Evolutionary conservation across 1,284 basidiomycete genomes (phyloP).

Genomic region (Uromyces viciae-fabae): DNA sequence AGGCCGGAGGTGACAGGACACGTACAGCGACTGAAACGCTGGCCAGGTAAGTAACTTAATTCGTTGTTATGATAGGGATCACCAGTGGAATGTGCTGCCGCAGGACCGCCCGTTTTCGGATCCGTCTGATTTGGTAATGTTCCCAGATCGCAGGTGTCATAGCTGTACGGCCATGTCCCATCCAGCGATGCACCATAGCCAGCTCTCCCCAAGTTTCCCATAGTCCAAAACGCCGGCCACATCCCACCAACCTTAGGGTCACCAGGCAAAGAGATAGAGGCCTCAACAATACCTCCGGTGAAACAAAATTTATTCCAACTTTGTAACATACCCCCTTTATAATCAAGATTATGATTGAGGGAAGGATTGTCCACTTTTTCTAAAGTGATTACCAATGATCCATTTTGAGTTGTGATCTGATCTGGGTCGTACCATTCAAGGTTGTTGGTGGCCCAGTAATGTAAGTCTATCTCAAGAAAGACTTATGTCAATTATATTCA

Average conservation of each 20-base stretch:
- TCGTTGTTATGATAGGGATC: conserved; percentile 48
- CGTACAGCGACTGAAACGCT: conserved; percentile 57
- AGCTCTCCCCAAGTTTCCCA: conserved; percentile 83
- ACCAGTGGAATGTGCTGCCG: conserved; percentile 48
- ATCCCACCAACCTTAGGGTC: conserved; percentile 57
- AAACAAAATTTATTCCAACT: conserved; percentile 81
- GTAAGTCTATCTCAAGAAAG: conserved; percentile 68
- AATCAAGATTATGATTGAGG: conserved; percentile 68
- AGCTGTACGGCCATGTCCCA: conserved; percentile 70
- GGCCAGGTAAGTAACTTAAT: conserved; percentile 59
- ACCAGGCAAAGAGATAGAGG: conserved; percentile 77
- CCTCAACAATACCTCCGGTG: conserved; percentile 70
- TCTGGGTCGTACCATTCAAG: conserved; percentile 75
- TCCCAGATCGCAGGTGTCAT: conserved; percentile 72
- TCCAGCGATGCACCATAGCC: conserved; percentile 77
- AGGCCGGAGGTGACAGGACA: conserved; percentile 50
- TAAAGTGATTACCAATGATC: conserved; percentile 74
- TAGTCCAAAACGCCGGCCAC: conserved; percentile 81
- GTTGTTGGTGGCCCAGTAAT: conserved; percentile 68
- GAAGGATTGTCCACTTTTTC: conserved; percentile 54
- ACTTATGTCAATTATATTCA: conserved; percentile 16
- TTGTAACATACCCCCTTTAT: conserved; percentile 61
- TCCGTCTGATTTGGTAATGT: conserved; percentile 74
- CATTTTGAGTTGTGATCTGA: conserved; percentile 71
- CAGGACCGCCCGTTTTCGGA: conserved; percentile 49